Base-by-base conservation (phyloP, 2,329 filamentous ascomycete species). In the Colletotrichum eleusines region DNA sequence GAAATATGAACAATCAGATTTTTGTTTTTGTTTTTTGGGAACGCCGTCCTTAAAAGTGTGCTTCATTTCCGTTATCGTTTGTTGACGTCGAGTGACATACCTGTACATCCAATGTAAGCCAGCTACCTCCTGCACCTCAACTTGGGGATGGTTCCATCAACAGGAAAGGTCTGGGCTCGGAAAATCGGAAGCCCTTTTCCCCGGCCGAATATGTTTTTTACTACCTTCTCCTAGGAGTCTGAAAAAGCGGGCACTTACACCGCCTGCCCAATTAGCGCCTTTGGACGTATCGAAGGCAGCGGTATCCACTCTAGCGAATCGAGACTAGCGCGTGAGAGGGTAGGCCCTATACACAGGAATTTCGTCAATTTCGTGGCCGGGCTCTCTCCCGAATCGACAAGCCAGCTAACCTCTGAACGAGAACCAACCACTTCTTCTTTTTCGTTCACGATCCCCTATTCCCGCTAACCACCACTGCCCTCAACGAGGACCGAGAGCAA, bases 271-370 rank as follows among this genome's bases (percentile, higher is more conserved):
- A 33, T 20, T 31, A n/a, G 40, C 6, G 14, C 8, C 7, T 6
- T 4, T 6, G 6, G n/a, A n/a, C 44, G 35, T 62, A 28, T 18
- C 33, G 35, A 23, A 46, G 5, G 33, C 46, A 4, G 28, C 4
- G 2, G 28, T 20, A 57, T 42, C 63, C 57, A 60, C 57, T 18
- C 28, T 35, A 6, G 33, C 60, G 6, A 57, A 65, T 64, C 8
- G 8, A 44, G 63, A 50, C 67, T 77, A 81, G 81, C 59, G 74
- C 73, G 77, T 76, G n/a, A 57, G 80, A 83, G 81, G 81, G 81
- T 80, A 59, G 60, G 48, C 60, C 44, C 60, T 60, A 64, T 55
- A 63, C 66, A 69, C 66, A 67, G 63, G 53, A 62, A 62, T 57
- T 57, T 57, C 54, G 53, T n/a, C 42, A 44, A 62, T 62, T 62